A percentile compares a stretch with the other conserved stretches of the same genome.
Evolutionary conservation across 2,329 filamentous ascomycete genomes (phyloP).

Genomic region (Metarhizium guizhouense): DNA sequence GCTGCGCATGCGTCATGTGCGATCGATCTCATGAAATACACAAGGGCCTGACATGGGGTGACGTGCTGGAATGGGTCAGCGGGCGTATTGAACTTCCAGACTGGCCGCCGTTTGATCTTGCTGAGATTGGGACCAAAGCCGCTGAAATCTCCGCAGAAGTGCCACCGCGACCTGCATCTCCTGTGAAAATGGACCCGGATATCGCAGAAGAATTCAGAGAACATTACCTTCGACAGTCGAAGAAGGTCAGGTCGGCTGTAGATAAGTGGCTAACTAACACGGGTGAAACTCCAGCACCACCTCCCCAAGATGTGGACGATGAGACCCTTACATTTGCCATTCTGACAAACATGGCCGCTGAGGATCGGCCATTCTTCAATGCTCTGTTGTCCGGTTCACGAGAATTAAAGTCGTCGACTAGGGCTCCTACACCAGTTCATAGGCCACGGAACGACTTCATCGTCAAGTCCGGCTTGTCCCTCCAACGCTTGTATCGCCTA

Average conservation of each 20-base stretch:
- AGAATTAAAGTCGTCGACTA: conserved; percentile 45
- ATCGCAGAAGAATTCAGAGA: conserved; percentile 89
- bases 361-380: conserved; percentile 74
- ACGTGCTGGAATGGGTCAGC: conserved; percentile 87
- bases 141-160: conserved; percentile 52
- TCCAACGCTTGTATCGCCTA: conserved; percentile 80
- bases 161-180: conserved; percentile 48
- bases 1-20: conserved; percentile 83
- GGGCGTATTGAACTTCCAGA: conserved; percentile 75
- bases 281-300: conserved; percentile 61
- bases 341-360: conserved; percentile 70
- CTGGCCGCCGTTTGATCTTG: conserved; percentile 83
- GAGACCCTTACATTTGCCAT: conserved; percentile 92
- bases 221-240: conserved; percentile 84
- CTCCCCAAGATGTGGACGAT: conserved; percentile 84
- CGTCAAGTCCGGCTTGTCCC: conserved; percentile 63
- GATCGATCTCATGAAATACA: conserved; percentile 51
- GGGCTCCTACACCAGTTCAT: conserved; percentile 60
- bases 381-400: conserved; percentile 59
- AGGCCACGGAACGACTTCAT: conserved; percentile 65
- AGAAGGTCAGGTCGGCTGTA: conserved; percentile 85
- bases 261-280: conserved; percentile 84
- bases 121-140: conserved; percentile 51
- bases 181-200: conserved; percentile 78
- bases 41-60: conserved; percentile 82